phyloP scores from a whole-genome alignment of 768 basidiomycete species.

The Pisolithus marmoratus region DNA sequence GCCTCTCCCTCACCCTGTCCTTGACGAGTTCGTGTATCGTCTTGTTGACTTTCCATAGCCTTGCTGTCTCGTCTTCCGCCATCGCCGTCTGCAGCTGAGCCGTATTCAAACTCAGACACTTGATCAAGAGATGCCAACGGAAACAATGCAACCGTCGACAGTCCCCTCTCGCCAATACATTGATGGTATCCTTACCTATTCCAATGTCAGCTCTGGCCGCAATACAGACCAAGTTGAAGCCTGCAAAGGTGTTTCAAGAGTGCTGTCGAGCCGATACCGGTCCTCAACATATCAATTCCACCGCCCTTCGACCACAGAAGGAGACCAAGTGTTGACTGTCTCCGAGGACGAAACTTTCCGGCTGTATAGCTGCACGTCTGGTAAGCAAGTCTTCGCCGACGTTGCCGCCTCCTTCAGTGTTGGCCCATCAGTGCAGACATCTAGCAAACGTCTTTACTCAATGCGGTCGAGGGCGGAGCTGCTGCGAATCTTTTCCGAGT shows the following conservation, averaged over 20 bases:
- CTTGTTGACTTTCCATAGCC: slow-evolving; percentile 92
- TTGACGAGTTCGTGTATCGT: slow-evolving; percentile 95
- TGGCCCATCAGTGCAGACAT: slow-evolving; percentile 44
- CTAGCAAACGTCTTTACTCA: slow-evolving; percentile 82
- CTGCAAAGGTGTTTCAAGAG: slow-evolving; percentile 84
- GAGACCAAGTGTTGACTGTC: slow-evolving; percentile 80
- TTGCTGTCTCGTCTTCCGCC: slow-evolving; percentile 79
- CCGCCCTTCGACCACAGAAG: slow-evolving; percentile 89
- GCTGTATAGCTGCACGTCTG: slow-evolving; percentile 81
- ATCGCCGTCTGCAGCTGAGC: slow-evolving; percentile 37
- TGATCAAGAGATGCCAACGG: slow-evolving; percentile 30
- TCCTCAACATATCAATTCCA: slow-evolving; percentile 76
- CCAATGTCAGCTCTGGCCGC: not conserved
- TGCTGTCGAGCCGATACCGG: slow-evolving; percentile 62
- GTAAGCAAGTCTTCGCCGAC: slow-evolving; percentile 70
- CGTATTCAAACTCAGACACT: slow-evolving; percentile 56
- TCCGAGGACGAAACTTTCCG: slow-evolving; percentile 91
- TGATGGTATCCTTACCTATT: slow-evolving; percentile 36
- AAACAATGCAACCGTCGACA: slow-evolving; percentile 23
- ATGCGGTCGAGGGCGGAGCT: slow-evolving; percentile 77
- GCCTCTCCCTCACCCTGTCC: slow-evolving; percentile 66
- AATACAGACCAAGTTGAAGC: slow-evolving; percentile 67
- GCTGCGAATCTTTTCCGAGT: slow-evolving; percentile 34
- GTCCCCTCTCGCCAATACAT: slow-evolving; percentile 38
- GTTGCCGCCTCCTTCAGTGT: slow-evolving; percentile 12